Evolutionary conservation across 2,329 filamentous ascomycete species (phyloP), one percentile per base, ranked within the genome.

Genomic region (Pseudogymnoascus sp.): DNA sequence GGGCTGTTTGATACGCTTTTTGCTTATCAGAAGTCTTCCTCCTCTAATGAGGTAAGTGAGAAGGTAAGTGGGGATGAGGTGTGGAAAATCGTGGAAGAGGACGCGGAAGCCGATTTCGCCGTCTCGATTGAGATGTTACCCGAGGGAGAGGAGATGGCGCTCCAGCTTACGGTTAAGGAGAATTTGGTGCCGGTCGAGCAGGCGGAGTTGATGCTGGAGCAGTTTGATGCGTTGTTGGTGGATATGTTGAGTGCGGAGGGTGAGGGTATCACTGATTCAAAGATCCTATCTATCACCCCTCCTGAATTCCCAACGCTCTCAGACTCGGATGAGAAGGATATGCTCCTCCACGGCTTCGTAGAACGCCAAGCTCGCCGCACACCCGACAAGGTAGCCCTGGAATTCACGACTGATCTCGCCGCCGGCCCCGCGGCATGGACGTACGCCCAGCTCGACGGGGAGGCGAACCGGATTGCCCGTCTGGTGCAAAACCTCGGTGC

Each of bases 1-100:
- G 77, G 81, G 0, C 78, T 94, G 0, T 96, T 97, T 67, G 92
- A 97, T 69, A 93, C 91, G 0, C 78, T 97, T 1, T 84, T 97
- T 63, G 88, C 90, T 0, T 93, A 92, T 69, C 92, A 96, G 69
- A 90, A 89, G 66, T 78, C 63, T n/a, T n/a, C n/a, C 66, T 74
- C 60, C 15, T 1, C 10, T 6, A 4, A 10, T 37, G 9, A 12
- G 2, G 7, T 8, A 3, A 10, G 8, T 5, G 36, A 4, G 1
- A 66, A 36, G 61, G 63, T 36, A 58, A 64, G 67, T 1, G 60
- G 67, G 13, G 62, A 72, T 4, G 45, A 70, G 3, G 75, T 79
- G 0, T 95, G 89, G 87, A 76, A 77, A 5, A 65, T 89, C 0
- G 65, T 83, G 1, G 77, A 84, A 13, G 91, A 96, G 63, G 77